A percentile compares a stretch with the other conserved stretches of the same genome.
Conservation (phyloP, 139 green algal genomes). For the Volvox reticuliferus region DNA sequence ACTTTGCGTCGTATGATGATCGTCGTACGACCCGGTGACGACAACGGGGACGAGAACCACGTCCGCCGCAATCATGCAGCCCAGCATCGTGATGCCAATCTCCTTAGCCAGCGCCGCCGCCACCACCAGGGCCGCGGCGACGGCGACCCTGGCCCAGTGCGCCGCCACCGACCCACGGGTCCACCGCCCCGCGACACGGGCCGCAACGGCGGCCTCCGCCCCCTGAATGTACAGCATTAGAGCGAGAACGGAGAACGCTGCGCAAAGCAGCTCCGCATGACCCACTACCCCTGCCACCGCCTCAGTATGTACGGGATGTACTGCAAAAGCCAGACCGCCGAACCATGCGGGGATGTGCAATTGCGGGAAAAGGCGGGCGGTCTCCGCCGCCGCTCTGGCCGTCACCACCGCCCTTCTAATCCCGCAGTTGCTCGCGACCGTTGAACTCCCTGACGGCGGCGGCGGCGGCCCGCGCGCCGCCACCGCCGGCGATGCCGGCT, state of each 20-base stretch:
- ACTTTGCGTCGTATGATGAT: too few relatives aligned
- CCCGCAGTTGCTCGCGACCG: too few relatives aligned
- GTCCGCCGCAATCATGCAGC: conserved; percentile 74
- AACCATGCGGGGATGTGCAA: conserved; percentile 62
- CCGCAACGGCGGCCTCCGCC: conserved; percentile 45
- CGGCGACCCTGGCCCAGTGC: conserved; percentile 65
- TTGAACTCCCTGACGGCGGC: background rate
- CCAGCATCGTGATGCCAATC: conserved; percentile 83
- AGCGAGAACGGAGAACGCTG: conserved; percentile 62
- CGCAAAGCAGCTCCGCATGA: conserved; percentile 79
- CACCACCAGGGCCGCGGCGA: conserved; percentile 56
- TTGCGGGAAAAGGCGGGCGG: background rate
- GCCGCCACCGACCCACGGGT: background rate
- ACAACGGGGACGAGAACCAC: conserved; percentile 58
- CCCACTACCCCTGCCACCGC: conserved; percentile 86
- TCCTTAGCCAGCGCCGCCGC: conserved; percentile 81
- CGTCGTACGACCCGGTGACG: background rate
- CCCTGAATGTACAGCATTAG: conserved; percentile 72
- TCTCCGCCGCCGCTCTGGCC: too few relatives aligned
- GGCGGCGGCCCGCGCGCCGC: background rate
- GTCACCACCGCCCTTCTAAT: background rate
- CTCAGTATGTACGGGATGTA: conserved; percentile 84
- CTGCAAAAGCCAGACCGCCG: conserved; percentile 74
- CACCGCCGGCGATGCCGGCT: background rate
- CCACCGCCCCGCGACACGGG: background rate